Evolutionary conservation across 2,329 filamentous ascomycete genomes (phyloP), one percentile per base, ranked within the genome.

Genomic region (Fusarium sarcochroum): DNA sequence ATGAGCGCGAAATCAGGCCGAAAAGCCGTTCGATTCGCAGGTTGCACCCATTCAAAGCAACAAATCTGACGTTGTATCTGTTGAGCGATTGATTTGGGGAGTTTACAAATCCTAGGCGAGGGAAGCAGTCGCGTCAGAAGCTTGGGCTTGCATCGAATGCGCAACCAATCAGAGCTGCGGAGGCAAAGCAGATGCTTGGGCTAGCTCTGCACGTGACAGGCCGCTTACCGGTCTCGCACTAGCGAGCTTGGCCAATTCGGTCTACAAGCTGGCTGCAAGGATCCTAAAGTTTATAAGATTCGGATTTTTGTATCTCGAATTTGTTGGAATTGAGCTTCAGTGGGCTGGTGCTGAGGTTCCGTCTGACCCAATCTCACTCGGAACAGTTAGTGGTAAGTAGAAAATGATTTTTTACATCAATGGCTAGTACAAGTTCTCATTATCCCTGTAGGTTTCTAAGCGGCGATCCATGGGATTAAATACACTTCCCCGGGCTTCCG

Each of bases 391-490:
- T 45, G 56, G 68, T 70, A 63, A 70, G 68, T 64, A 41, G 21
- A 38, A 40, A 18, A 53, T 37, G 42, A 34, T 20, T 35, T 41
- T 47, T 21, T 23, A 49, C 40, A 21, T 25, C 30, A 48, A 63
- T 58, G 64, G 20, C 30, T 30, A 52, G 46, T 63, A 37, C 40
- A 30, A 56, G n/a, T 61, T 63, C 45, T 59, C 30, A 64, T 50
- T 21, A 34, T 59, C 30, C 21, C 34, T 60, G 30, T 42, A 66
- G 66, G 56, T 58, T 34, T 45, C 30, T 52, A 52, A 41, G 27
- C 25, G 46, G 57, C 50, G 47, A 56, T 44, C 49, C 18, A 76
- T 74, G 73, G 70, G 71, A 52, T 65, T 66, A 51, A 62, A 51
- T 47, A 54, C 66, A 35, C 51, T 76, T 42, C 55, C 71, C 41